phyloP scores from a whole-genome alignment of 805 yeast genomes.

The Cyberlindnera japonica region DNA sequence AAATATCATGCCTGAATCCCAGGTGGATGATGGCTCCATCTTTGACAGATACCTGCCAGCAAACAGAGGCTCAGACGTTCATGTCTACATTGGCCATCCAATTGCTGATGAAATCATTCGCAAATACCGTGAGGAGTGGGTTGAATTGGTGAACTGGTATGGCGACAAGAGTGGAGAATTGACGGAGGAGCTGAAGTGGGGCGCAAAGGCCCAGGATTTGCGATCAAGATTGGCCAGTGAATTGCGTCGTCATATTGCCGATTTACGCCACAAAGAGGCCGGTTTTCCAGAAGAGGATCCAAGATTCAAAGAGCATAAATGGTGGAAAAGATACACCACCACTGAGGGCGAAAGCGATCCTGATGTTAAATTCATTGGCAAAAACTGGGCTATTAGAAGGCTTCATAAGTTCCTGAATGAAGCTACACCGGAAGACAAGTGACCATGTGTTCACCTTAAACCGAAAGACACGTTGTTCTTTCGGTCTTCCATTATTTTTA shows the following conservation, averaged over 20 bases:
- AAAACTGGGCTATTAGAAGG: slow-evolving; percentile 79
- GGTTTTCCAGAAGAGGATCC: slow-evolving; percentile 61
- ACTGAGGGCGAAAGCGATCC: slow-evolving; percentile 67
- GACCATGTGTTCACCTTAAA: no score
- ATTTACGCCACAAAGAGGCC: slow-evolving; percentile 37
- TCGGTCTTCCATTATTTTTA: no score
- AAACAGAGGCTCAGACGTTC: slow-evolving; percentile 63
- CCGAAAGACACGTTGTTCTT: no score
- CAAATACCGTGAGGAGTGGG: slow-evolving; percentile 68
- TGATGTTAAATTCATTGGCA: slow-evolving; percentile 67
- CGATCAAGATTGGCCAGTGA: slow-evolving; percentile 69
- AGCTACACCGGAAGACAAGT: no score
- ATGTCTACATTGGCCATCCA: slow-evolving; percentile 68
- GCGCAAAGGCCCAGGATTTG: slow-evolving; percentile 59
- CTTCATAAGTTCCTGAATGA: slow-evolving; percentile 50
- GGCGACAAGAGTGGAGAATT: slow-evolving; percentile 57
- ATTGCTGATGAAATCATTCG: slow-evolving; percentile 58
- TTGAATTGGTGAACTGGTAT: slow-evolving; percentile 50
- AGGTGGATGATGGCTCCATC: slow-evolving; percentile 42
- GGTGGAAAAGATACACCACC: slow-evolving; percentile 69
- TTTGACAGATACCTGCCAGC: slow-evolving; percentile 57
- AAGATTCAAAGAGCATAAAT: slow-evolving; percentile 60
- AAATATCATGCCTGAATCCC: slow-evolving; percentile 73
- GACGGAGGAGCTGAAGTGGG: slow-evolving; percentile 56
- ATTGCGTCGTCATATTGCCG: slow-evolving; percentile 58